Base-by-base conservation (phyloP, 768 basidiomycete genomes). In the Dioszegia crocea region DNA sequence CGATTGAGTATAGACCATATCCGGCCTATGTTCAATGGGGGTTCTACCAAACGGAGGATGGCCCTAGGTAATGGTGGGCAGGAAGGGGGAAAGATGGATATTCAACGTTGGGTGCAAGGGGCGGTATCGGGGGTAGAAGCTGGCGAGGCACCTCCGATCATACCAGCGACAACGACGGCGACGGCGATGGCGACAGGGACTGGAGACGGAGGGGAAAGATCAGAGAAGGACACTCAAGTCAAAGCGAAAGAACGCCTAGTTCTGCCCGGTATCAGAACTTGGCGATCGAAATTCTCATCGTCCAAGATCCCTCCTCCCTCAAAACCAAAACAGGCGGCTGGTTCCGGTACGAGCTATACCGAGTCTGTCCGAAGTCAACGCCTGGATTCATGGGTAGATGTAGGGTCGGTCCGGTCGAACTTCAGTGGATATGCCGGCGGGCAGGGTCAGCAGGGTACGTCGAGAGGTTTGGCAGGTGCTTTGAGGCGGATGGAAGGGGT, bases 401-500 rank as follows among this genome's bases (percentile, higher is more conserved):
- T 53, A 9, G 51, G 51, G 38, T 53, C 51, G 12, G 39, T 53
- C 11, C 36, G 51, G 23, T 53, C 51, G 24, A 40, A 53, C 29
- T 11, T 50, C 27, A 36, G 49, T 31, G 49, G 49, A 10, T 36
- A 33, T 33, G 19, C 36, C 16, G 39, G 38, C 3, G 14, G 6
- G 51, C 51, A 24, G 39, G 39, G 39, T 19, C 31, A 48, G 24
- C 47, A 51, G 31, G 49, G 31, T 19, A 36, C 49, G 12, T 14
- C 38, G 51, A 53, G 51, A 14, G 51, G 51, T 19, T n/a, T 53
- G 51, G 29, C 30, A 17, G 51, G 51, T 8, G 51, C 51, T 21
- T 29, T 53, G 51, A 53, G 30, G 39, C 36, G 51, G 51, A 53
- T 53, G 51, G 51, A 53, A 31, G 51, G 19, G 8, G 51, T 17